Percentiles rank a stretch among this genome's conserved stretches.
These are phyloP conservation scores for Lichtheimia ornata DNA, from an alignment of 371 early-diverging fungal species.

Conservation along the genomic window DNA sequence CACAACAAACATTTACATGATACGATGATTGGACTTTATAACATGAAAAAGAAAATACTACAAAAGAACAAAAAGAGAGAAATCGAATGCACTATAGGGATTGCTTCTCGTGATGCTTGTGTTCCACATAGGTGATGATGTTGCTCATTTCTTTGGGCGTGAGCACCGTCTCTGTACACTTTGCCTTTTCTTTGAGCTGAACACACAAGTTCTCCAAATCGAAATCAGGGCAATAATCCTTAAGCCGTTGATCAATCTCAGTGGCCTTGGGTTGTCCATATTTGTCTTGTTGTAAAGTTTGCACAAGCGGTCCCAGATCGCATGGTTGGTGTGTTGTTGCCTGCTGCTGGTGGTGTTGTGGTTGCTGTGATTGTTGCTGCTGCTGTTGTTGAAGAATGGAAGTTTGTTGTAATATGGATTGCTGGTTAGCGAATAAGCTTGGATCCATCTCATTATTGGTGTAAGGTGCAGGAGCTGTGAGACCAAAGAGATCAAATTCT, in stretches of 20 bases:
- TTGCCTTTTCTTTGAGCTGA: slow-evolving; percentile 22
- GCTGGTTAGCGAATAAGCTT: not conserved
- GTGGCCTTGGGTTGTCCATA: slow-evolving; percentile 22
- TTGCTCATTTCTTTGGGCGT: slow-evolving; percentile 6
- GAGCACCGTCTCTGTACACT: slow-evolving; percentile 7
- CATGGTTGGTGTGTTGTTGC: not conserved
- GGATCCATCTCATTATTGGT: slow-evolving; percentile 8
- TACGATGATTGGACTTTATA: no score
- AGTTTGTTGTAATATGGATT: not conserved
- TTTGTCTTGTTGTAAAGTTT: slow-evolving; percentile 13
- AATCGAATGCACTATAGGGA: no score
- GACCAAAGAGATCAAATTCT: slow-evolving; percentile 27
- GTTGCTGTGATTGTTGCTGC: slow-evolving; percentile 3
- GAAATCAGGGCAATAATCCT: slow-evolving; percentile 26
- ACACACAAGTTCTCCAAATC: slow-evolving; percentile 28
- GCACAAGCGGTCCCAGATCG: not conserved
- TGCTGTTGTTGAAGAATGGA: not conserved
- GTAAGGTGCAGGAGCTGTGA: slow-evolving; percentile 26
- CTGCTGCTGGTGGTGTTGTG: not conserved
- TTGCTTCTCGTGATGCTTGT: slow-evolving; percentile 2
- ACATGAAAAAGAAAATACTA: no score
- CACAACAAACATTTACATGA: no score
- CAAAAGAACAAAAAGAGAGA: no score
- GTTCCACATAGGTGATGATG: slow-evolving; percentile 10
- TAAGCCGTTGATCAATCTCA: slow-evolving; percentile 21